Evolutionary conservation across 371 early-diverging fungal genomes (phyloP), one percentile per base, ranked within the genome.

Genomic region (Rhizopus microsporus): DNA sequence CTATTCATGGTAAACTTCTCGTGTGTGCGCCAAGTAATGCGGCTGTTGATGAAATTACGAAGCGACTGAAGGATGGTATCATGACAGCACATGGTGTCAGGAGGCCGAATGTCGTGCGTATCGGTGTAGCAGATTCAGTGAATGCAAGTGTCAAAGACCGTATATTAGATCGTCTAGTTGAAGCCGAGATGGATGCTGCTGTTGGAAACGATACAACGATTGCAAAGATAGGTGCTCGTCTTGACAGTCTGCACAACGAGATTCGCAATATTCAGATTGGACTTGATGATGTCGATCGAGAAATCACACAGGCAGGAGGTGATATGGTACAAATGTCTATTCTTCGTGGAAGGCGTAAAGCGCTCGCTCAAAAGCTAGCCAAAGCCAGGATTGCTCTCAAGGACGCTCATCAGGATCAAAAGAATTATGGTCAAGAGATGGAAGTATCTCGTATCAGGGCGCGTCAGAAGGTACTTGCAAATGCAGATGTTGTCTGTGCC

Each of bases 21-120:
- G 88, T 97, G 7, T 96, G 98, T 66, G 97, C 99, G 4, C 99
- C 99, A 1, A 91, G 91, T 61, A 99, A 99, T 69, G 97, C 98
- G 0, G 99, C 98, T 0, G 93, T 95, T 32, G 99, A 99, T 67
- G 97, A 98, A 75, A 90, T 98, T 59, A 91, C 92, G 30, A 87
- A 88, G 58, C 86, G 92, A n/a, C 63, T 93, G 5, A 86, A 80
- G 60, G 78, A 80, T n/a, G 92, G 91, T 7, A 77, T 92, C 7
- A 59, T 75, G 15, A 82, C 85, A 15, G 72, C 71, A 0, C 23
- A 63, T 1, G 90, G 90, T 1, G 65, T 70, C 4, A 82, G 80
- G 16, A 67, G 65, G 1, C 93, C 94, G 2, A 86, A 85, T 13
- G 81, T 95, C 12, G 91, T 97, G 0, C 92, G 95, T 33, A 80